Base-by-base conservation (phyloP, 2,329 filamentous ascomycete species). In the Fonsecaea nubica region DNA sequence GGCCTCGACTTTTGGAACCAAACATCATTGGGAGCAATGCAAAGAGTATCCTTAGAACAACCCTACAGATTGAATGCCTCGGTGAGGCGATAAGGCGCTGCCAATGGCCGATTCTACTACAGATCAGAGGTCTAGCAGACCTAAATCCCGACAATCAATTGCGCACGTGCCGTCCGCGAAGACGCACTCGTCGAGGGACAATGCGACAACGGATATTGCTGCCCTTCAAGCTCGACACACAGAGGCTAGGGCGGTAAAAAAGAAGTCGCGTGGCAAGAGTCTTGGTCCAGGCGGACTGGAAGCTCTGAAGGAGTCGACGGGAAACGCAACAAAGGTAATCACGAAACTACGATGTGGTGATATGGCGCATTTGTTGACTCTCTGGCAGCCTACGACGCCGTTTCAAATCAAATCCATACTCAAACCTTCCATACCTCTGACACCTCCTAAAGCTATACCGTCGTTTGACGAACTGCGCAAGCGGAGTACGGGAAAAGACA, bases 241-340 rank as follows among this genome's bases (percentile, higher is more conserved):
- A 25, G 74, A 69, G 21, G 32, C 69, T 86, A 85, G 73, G 9
- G 76, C 72, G 36, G 76, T 76, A 59, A 79, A 80, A 45, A 85
- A 84, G 80, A 94, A 93, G 80, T 91, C 90, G 65, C 89, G 95
- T 71, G 97, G 94, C 80, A 98, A 97, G 83, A 98, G 94, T 80
- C 89, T 99, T 72, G 95, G 95, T 2, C 94, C 95, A 15, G 95
- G 94, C 58, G 93, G 93, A 32, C 80, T 97, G 54, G 93, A 96
- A 82, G 89, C 90, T 64, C 84, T 96, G 63, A 93, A 90, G 77
- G 86, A 90, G 75, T 86, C 86, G 53, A 87, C 84, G 75, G 92
- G 91, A 38, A 96, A 96, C 77, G 84, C 91, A 73, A 87, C 91
- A 78, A 91, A 92, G 81, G 92, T 95, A 85, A 75, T 2, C 1